phyloP scores from a whole-genome alignment of 2,329 filamentous ascomycete species.

The Fusarium devonianum region DNA sequence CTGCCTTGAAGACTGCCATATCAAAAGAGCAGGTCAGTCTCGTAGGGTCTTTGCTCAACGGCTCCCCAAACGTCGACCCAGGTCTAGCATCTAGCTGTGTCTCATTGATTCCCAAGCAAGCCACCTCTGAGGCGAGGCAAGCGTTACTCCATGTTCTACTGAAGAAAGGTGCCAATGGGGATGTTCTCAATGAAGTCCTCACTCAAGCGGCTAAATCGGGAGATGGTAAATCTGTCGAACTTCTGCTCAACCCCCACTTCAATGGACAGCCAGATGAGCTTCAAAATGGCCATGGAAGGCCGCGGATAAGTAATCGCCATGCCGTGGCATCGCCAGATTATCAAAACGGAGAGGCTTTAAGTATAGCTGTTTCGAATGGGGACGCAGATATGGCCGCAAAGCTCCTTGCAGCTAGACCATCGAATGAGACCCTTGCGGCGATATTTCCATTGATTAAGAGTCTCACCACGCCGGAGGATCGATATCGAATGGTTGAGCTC shows the following conservation, averaged over 20 bases:
- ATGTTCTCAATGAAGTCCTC: conserved; percentile 56
- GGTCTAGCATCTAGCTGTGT: conserved; percentile 59
- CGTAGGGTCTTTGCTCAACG: conserved; percentile 55
- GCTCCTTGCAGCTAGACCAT: conserved; percentile 57
- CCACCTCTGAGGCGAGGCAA: conserved; percentile 54
- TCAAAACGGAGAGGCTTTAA: conserved; percentile 59
- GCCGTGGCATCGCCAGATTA: conserved; percentile 61
- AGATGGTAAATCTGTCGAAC: conserved; percentile 55
- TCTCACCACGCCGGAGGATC: conserved; percentile 51
- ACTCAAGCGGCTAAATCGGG: conserved; percentile 57
- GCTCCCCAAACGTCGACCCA: conserved; percentile 53
- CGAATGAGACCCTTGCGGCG: conserved; percentile 54
- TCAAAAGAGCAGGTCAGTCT: conserved; percentile 54
- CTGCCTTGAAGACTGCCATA: conserved; percentile 58
- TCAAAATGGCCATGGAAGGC: conserved; percentile 30
- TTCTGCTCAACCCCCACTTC: conserved; percentile 60
- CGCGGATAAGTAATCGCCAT: conserved; percentile 52
- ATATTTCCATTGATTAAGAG: conserved; percentile 58
- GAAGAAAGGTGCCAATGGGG: conserved; percentile 58
- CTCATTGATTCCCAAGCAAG: conserved; percentile 55
- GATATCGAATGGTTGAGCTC: conserved; percentile 57
- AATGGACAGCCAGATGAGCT: conserved; percentile 42
- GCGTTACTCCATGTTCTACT: conserved; percentile 56
- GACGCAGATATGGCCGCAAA: conserved; percentile 54
- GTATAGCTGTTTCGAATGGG: conserved; percentile 55